Evolutionary conservation across 2,329 filamentous ascomycete species (phyloP).

Genomic region (Colletotrichum chrysophilum): DNA sequence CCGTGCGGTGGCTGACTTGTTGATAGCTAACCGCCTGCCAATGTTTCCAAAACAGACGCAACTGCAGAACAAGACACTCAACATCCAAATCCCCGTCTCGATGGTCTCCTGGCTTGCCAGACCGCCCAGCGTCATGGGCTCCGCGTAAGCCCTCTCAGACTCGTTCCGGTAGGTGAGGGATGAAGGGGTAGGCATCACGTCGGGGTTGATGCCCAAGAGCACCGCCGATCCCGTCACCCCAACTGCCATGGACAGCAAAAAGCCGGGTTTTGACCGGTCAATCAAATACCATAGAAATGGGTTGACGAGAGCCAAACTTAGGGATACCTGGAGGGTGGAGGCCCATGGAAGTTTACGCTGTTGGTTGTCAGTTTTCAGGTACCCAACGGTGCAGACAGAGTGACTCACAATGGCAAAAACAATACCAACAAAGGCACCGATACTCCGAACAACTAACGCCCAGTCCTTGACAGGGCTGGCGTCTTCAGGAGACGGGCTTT

Average conservation of each 20-base stretch:
- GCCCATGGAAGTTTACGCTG: constrained; percentile 91
- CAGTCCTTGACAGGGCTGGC: constrained; percentile 67
- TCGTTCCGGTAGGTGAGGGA: constrained; percentile 36
- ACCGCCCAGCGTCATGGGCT: constrained; percentile 51
- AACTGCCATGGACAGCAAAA: constrained; percentile 78
- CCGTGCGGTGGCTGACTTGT: constrained; percentile 42
- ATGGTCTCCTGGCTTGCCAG: constrained; percentile 67
- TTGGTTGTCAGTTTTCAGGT: neutral
- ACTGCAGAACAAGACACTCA: constrained; percentile 93
- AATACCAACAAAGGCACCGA: constrained; percentile 67
- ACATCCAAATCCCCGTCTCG: constrained; percentile 84
- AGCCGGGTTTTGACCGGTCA: constrained; percentile 85
- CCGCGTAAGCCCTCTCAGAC: constrained; percentile 21
- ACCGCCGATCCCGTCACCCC: constrained; percentile 76
- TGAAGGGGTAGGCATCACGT: constrained; percentile 75
- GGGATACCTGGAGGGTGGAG: constrained; percentile 89
- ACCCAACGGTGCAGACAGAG: neutral
- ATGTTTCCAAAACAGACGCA: constrained; percentile 97
- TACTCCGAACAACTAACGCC: constrained; percentile 66
- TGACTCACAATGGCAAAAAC: constrained; percentile 76
- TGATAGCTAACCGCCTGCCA: constrained; percentile 76
- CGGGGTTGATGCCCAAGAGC: constrained; percentile 77
- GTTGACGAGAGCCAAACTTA: constrained; percentile 89
- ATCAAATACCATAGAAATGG: constrained; percentile 96
- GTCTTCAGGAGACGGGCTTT: constrained; percentile 29